These are phyloP conservation scores for Tuber brumale DNA, from an alignment of 495 filamentous ascomycete genomes.

Conservation along the genomic window DNA sequence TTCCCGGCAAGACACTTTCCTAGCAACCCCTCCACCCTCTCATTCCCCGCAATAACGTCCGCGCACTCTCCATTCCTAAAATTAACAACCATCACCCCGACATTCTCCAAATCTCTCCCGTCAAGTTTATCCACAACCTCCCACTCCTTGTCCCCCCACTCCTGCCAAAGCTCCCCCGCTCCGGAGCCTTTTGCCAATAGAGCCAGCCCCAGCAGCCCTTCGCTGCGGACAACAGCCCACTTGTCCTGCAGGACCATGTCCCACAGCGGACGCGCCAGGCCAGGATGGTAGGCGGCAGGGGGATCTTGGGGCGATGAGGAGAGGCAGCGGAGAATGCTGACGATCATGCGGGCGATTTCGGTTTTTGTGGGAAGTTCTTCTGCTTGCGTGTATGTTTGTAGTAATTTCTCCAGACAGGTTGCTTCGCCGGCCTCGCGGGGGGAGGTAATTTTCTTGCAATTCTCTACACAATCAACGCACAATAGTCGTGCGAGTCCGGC, in stretches of 20 bases:
- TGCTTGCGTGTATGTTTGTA: constrained; percentile 54
- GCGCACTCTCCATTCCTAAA: constrained; percentile 21
- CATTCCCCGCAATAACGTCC: constrained; percentile 5
- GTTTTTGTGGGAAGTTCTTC: constrained; percentile 61
- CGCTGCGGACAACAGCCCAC: constrained; percentile 63
- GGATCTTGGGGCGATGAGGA: constrained; percentile 29
- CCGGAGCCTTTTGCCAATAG: constrained; percentile 53
- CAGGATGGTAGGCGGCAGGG: constrained; percentile 49
- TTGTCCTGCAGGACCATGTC: constrained; percentile 61
- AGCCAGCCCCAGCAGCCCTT: constrained; percentile 68
- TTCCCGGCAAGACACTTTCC: constrained; percentile 13
- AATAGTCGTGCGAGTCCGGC: constrained; percentile 62
- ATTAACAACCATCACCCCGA: constrained; percentile 27
- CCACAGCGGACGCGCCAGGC: constrained; percentile 53
- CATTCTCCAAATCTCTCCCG: constrained; percentile 33
- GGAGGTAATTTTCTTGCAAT: not conserved
- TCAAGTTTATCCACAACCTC: constrained; percentile 21
- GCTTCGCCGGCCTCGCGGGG: constrained; percentile 42
- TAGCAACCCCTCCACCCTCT: constrained; percentile 26
- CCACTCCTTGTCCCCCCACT: constrained; percentile 22
- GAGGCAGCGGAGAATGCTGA: constrained; percentile 58
- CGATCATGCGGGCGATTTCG: constrained; percentile 62
- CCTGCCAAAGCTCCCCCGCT: constrained; percentile 20
- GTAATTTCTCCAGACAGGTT: constrained; percentile 52
- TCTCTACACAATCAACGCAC: constrained; percentile 41